These are phyloP conservation scores for Carex kokanica DNA, from an alignment of 176 grass and related monocot species.

Conservation along the genomic window DNA sequence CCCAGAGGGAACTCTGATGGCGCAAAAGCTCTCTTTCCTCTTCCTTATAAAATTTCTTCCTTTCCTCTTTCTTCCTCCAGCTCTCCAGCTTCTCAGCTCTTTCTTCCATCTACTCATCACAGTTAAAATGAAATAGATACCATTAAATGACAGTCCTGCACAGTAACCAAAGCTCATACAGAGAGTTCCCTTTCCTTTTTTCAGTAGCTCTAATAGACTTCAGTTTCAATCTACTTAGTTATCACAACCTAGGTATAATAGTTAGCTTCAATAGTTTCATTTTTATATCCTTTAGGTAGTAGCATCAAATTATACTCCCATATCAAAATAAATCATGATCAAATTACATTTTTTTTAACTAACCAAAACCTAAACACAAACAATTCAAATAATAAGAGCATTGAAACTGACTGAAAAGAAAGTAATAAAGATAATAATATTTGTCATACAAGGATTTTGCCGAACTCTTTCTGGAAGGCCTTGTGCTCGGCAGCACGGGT, in stretches of 20 bases:
- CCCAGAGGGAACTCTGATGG: conserved; percentile 55
- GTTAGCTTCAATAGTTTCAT: background rate
- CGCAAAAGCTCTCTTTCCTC: conserved; percentile 52
- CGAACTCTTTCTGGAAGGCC: conserved; percentile 69
- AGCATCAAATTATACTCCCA: background rate
- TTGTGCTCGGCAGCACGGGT: conserved; percentile 62
- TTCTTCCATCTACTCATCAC: conserved; percentile 69
- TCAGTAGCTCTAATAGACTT: background rate
- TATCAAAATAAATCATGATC: background rate
- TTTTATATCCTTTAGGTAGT: background rate
- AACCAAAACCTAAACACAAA: background rate
- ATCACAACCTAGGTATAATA: background rate
- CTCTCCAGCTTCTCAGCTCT: conserved; percentile 73
- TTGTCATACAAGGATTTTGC: conserved; percentile 54
- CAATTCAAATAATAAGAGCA: background rate
- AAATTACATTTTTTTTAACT: background rate
- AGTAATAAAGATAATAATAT: background rate
- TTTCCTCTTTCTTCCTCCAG: conserved; percentile 66
- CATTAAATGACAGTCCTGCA: background rate
- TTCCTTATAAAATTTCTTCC: conserved; percentile 46
- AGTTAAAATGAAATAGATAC: background rate
- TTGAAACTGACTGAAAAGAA: background rate
- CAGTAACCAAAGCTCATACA: background rate
- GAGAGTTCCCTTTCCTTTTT: background rate
- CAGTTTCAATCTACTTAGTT: background rate